Percentiles rank a stretch among this genome's conserved stretches.
Conservation (phyloP, 805 yeast species). For the Saccharomycopsis sp. region DNA sequence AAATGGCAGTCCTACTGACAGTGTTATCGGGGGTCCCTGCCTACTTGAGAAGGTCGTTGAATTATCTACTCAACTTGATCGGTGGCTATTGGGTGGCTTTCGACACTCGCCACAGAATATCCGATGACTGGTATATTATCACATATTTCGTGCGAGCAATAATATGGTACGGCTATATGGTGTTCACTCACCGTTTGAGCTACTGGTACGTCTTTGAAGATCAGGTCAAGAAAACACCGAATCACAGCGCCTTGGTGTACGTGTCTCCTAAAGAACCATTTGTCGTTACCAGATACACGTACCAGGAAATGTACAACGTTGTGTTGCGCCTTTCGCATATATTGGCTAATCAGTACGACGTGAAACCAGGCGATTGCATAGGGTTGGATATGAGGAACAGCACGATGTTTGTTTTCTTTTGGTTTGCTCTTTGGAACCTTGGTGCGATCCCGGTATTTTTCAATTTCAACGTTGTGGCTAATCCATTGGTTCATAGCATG, state of each 20-base stretch:
- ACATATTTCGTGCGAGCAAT: conserved; percentile 3
- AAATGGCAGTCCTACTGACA: conserved; percentile 3
- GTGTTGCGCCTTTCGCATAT: conserved; percentile 59
- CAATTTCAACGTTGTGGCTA: conserved; percentile 68
- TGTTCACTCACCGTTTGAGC: conserved; percentile 33
- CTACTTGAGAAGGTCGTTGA: neutral
- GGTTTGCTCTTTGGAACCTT: conserved; percentile 85
- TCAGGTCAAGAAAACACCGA: conserved; percentile 39
- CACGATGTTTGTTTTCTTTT: conserved; percentile 67
- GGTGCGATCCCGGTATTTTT: conserved; percentile 86
- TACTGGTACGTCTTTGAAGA: conserved; percentile 65
- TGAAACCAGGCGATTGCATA: conserved; percentile 57
- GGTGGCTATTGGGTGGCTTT: neutral
- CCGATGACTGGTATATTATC: conserved; percentile 13
- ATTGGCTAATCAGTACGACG: conserved; percentile 52
- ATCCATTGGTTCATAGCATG: conserved; percentile 73
- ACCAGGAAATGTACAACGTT: conserved; percentile 55
- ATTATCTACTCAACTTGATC: neutral
- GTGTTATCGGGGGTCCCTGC: neutral
- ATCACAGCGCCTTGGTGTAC: conserved; percentile 50
- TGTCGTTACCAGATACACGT: conserved; percentile 54
- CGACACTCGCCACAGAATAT: conserved; percentile 1
- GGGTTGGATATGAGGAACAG: conserved; percentile 75
- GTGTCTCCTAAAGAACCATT: conserved; percentile 33
- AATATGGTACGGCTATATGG: conserved; percentile 26